Evolutionary conservation across 1,284 basidiomycete species (phyloP).

Genomic region (Austroboletus rostrupii): DNA sequence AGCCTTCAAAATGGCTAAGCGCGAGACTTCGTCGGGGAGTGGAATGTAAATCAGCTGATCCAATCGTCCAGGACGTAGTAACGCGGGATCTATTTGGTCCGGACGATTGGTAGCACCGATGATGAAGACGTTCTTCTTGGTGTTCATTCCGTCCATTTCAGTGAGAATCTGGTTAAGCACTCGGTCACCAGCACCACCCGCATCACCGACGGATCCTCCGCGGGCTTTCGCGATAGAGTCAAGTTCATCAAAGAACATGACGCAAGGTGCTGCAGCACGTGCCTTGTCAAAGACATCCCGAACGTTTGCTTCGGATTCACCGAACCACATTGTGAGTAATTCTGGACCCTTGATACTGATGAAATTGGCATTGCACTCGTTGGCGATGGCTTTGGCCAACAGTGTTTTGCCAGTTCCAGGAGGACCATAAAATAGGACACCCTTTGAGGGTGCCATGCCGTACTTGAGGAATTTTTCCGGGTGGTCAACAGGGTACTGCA

Average conservation of each 20-base stretch:
- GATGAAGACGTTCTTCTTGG: constrained; percentile 77
- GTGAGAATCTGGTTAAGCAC: constrained; percentile 97
- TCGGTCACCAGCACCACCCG: constrained; percentile 93
- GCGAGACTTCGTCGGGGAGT: constrained; percentile 59
- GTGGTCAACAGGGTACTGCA: constrained; percentile 99
- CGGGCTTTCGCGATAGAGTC: constrained; percentile 94
- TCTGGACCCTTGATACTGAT: constrained; percentile 99
- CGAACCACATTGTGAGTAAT: constrained; percentile 99
- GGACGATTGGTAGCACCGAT: constrained; percentile 98
- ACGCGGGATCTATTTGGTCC: constrained; percentile 94
- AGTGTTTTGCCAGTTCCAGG: constrained; percentile 97
- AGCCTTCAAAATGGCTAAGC: constrained; percentile 72
- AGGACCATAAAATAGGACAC: constrained; percentile 94
- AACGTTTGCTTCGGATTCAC: constrained; percentile 95
- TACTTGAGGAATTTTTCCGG: constrained; percentile 99
- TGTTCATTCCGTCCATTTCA: constrained; percentile 99
- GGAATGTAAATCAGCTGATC: constrained; percentile 77
- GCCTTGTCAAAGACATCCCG: constrained; percentile 99
- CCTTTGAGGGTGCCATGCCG: constrained; percentile 98
- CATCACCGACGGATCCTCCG: constrained; percentile 84
- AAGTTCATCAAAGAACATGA: constrained; percentile 99
- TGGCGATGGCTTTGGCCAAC: constrained; percentile 98
- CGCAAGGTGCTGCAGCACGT: constrained; percentile 99
- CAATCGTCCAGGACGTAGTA: constrained; percentile 91
- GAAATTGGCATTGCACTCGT: constrained; percentile 99